Evolutionary conservation across 495 filamentous ascomycete genomes (phyloP).

Genomic region (Parathielavia appendiculata): DNA sequence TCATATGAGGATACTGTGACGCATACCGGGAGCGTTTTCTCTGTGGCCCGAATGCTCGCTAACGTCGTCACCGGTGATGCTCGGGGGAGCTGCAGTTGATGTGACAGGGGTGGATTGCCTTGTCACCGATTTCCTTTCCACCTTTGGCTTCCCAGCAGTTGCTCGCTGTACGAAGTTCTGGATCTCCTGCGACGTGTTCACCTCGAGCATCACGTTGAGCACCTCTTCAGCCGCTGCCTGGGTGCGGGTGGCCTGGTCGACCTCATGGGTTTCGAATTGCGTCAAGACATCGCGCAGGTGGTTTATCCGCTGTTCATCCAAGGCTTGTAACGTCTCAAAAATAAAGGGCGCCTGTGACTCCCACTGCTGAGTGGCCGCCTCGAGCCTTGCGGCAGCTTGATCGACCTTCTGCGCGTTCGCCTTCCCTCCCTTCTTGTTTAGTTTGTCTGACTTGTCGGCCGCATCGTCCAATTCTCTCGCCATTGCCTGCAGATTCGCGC

Average conservation of each 20-base stretch:
- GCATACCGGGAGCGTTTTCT: constrained; percentile 46
- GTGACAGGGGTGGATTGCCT: constrained; percentile 39
- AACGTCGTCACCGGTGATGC: constrained; percentile 43
- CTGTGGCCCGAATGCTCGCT: constrained; percentile 57
- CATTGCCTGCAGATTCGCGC: constrained; percentile 70
- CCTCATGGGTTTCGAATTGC: constrained; percentile 86
- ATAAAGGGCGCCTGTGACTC: constrained; percentile 93
- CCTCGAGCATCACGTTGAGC: constrained; percentile 77
- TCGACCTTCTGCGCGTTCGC: constrained; percentile 77
- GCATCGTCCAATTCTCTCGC: constrained; percentile 81
- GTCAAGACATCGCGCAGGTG: constrained; percentile 90
- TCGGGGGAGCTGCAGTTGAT: constrained; percentile 28
- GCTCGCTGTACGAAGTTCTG: constrained; percentile 65
- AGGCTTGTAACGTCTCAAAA: constrained; percentile 87
- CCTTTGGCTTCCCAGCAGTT: constrained; percentile 46
- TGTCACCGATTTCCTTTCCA: constrained; percentile 39
- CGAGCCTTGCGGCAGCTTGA: constrained; percentile 64
- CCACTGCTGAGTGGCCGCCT: constrained; percentile 80
- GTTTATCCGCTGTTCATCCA: constrained; percentile 86
- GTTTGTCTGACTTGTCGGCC: constrained; percentile 82
- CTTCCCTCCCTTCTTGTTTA: constrained; percentile 72
- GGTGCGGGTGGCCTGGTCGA: constrained; percentile 77
- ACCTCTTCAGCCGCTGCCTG: constrained; percentile 74
- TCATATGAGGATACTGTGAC: not conserved
- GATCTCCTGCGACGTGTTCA: constrained; percentile 85